phyloP scores from a whole-genome alignment of 306 rosid genomes.

The Cicer bijugum region DNA sequence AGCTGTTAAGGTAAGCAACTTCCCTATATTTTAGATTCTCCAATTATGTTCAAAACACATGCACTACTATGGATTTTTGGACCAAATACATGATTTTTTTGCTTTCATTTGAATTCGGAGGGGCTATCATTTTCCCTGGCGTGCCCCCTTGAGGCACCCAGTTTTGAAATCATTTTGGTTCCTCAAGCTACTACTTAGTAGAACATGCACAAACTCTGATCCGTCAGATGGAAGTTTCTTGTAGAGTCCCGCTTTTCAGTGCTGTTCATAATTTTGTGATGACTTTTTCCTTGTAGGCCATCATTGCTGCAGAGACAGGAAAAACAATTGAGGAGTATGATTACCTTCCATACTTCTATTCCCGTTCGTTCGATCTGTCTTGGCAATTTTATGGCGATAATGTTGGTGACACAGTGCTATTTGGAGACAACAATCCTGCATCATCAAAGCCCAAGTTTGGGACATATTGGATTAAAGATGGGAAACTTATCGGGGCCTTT shows the following conservation, averaged over 20 bases:
- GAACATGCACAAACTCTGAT: slow-evolving; percentile 22
- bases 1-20: slow-evolving; percentile 76
- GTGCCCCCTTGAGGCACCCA: background rate
- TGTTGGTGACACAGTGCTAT: slow-evolving; percentile 82
- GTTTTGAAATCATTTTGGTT: slow-evolving; percentile 32
- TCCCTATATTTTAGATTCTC: slow-evolving; percentile 26
- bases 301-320: slow-evolving; percentile 78
- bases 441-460: slow-evolving; percentile 83
- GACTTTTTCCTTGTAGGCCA: slow-evolving; percentile 62
- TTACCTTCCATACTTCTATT: slow-evolving; percentile 96
- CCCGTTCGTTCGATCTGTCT: slow-evolving; percentile 78
- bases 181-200: slow-evolving; percentile 1
- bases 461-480: slow-evolving; percentile 90
- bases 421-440: slow-evolving; percentile 77
- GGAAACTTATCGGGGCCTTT: slow-evolving; percentile 82
- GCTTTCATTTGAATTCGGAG: no score
- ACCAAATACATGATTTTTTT: no score
- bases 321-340: slow-evolving; percentile 77
- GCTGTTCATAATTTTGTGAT: slow-evolving; percentile 11
- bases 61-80: no score
- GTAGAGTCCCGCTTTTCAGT: background rate
- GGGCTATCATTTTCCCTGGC: background rate
- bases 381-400: slow-evolving; percentile 99
- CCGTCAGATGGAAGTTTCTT: background rate
- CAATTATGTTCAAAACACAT: slow-evolving; percentile 23